These are phyloP conservation scores for Alliaria petiolata DNA, from an alignment of 345 rosid genomes.

Conservation along the genomic window DNA sequence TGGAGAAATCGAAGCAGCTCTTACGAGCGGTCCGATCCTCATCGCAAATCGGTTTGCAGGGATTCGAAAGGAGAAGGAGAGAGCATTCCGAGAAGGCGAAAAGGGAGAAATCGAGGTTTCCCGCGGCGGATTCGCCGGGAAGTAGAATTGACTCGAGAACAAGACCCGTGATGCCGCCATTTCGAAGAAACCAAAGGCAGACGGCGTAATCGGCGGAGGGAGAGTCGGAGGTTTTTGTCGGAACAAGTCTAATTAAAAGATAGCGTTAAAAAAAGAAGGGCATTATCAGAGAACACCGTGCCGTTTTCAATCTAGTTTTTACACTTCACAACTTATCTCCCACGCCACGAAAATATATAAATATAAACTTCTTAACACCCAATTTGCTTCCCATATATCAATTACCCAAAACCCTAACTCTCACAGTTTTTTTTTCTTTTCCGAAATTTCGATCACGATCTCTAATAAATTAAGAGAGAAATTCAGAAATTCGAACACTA, in stretches of 20 bases:
- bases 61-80: constrained; percentile 4
- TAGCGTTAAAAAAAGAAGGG: background rate
- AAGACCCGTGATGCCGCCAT: constrained; percentile 25
- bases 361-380: too few species aligned
- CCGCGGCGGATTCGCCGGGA: background rate
- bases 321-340: too few species aligned
- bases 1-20: background rate
- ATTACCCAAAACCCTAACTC: too few species aligned
- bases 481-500: too few species aligned
- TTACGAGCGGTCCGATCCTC: constrained; percentile 9
- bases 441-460: too few species aligned
- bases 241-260: background rate
- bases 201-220: background rate
- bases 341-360: background rate
- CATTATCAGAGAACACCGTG: background rate
- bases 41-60: background rate
- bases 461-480: too few species aligned
- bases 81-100: background rate
- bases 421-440: too few species aligned
- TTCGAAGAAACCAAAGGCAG: background rate
- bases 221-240: background rate
- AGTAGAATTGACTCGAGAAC: constrained; percentile 6
- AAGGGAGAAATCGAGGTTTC: background rate
- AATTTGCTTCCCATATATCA: too few species aligned
- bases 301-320: background rate